Evolutionary conservation across 2,329 filamentous ascomycete genomes (phyloP).

Genomic region (Sarocladium strictum): DNA sequence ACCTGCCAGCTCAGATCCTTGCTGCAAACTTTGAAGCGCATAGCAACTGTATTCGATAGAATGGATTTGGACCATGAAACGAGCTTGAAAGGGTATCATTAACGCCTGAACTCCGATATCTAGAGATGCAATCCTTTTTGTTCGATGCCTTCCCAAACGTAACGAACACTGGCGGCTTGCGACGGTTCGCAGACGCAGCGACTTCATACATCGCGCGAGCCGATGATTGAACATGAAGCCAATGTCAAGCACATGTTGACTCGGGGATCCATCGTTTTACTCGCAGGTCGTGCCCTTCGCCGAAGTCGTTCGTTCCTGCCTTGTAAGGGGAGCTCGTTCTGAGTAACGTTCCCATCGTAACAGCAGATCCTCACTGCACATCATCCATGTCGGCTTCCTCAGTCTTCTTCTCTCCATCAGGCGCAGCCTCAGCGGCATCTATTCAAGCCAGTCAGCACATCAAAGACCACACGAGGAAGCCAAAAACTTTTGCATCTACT

Average conservation of each 20-base stretch:
- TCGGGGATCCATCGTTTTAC: no score
- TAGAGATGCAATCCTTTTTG: not conserved
- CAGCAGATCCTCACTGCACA: slow-evolving; percentile 16
- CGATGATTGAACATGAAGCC: no score
- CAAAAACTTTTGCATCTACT: slow-evolving; percentile 11
- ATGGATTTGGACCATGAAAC: not conserved
- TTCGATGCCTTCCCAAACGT: not conserved
- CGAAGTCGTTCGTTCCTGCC: not conserved
- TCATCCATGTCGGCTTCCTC: slow-evolving; percentile 23
- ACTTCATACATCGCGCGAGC: no score
- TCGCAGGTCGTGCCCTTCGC: no score
- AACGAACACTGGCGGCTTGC: no score
- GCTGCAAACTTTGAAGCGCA: not conserved
- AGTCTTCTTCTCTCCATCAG: slow-evolving; percentile 13
- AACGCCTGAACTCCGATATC: slow-evolving; percentile 4
- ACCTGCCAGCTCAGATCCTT: not conserved
- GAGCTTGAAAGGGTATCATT: slow-evolving; percentile 5
- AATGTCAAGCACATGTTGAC: no score
- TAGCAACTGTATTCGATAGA: not conserved
- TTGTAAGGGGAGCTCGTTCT: no score
- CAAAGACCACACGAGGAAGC: not conserved
- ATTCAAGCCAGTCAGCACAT: not conserved
- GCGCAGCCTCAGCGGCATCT: slow-evolving; percentile 1
- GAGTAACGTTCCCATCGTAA: not conserved
- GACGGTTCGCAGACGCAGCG: no score